Percentiles rank a stretch among this genome's conserved stretches.
These are phyloP conservation scores for Chlorociboria aeruginascens DNA, from an alignment of 495 filamentous ascomycete species.

Conservation along the genomic window DNA sequence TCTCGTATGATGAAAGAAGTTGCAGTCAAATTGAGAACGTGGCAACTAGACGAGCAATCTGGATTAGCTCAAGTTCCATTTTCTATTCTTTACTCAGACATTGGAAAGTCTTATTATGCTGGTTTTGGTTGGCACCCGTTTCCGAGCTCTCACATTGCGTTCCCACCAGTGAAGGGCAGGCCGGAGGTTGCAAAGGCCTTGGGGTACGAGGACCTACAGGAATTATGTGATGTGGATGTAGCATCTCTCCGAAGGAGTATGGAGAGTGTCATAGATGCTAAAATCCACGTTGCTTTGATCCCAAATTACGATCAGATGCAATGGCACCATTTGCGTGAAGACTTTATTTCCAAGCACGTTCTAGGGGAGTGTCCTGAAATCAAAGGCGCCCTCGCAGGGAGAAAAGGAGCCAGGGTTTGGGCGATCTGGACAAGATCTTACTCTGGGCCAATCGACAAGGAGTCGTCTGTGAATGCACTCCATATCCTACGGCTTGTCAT, in stretches of 20 bases:
- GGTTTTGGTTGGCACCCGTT: conserved; percentile 70
- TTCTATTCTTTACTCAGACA: conserved; percentile 76
- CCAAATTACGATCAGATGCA: conserved; percentile 61
- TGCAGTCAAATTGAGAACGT: conserved; percentile 17
- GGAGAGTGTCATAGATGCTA: conserved; percentile 15
- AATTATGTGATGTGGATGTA: conserved; percentile 48
- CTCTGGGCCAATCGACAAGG: conserved; percentile 28
- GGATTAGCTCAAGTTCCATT: conserved; percentile 15
- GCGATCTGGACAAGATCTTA: conserved; percentile 74
- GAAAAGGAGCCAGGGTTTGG: conserved; percentile 49
- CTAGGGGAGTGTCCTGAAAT: conserved; percentile 37
- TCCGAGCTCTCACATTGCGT: conserved; percentile 54
- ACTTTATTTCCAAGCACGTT: conserved; percentile 57
- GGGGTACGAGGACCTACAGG: conserved; percentile 31
- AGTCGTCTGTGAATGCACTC: conserved; percentile 46
- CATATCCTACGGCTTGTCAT: conserved; percentile 71
- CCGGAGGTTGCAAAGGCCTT: conserved; percentile 1
- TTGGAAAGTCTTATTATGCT: conserved; percentile 87
- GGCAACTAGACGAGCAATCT: conserved; percentile 39
- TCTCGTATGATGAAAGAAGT: conserved; percentile 44
- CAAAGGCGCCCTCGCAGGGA: conserved; percentile 56
- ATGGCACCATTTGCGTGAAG: conserved; percentile 84
- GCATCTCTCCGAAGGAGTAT: conserved; percentile 30
- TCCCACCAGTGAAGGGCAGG: conserved; percentile 31
- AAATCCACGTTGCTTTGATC: conserved; percentile 50